Conservation (phyloP, 1,139 yeast genomes). For the Kluyveromyces sp. region DNA sequence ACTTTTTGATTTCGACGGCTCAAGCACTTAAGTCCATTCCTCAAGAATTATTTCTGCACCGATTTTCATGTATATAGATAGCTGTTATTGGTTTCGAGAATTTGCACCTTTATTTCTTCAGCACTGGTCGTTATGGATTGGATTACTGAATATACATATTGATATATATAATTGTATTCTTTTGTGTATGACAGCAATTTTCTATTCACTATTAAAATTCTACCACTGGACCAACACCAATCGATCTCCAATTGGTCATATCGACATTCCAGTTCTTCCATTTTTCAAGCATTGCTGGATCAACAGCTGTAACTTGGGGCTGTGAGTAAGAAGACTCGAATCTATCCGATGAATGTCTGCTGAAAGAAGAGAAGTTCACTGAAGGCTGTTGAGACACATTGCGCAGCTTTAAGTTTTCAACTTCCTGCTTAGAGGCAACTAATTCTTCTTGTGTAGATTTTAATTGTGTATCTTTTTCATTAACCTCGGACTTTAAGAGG, state of each 20-base stretch:
- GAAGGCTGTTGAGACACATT: not conserved
- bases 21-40: no score
- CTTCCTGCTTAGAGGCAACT: slow-evolving; percentile 17
- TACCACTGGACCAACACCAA: slow-evolving; percentile 53
- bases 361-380: slow-evolving; percentile 1
- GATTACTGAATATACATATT: no score
- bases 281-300: slow-evolving; percentile 36
- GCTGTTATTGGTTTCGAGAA: no score
- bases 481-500: slow-evolving; percentile 29
- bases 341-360: slow-evolving; percentile 1
- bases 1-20: no score
- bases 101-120: no score
- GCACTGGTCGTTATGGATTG: no score
- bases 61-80: no score
- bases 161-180: no score
- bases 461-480: slow-evolving; percentile 24
- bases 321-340: not conserved
- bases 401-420: not conserved
- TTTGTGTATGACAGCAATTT: no score
- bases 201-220: slow-evolving; percentile 32
- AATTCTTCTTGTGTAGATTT: slow-evolving; percentile 7
- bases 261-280: slow-evolving; percentile 88
- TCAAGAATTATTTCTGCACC: no score
- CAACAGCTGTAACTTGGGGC: slow-evolving; percentile 5
- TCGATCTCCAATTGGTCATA: slow-evolving; percentile 70